Conservation (phyloP, 371 early-diverging fungal genomes). For the Dinochytrium kinnereticum region DNA sequence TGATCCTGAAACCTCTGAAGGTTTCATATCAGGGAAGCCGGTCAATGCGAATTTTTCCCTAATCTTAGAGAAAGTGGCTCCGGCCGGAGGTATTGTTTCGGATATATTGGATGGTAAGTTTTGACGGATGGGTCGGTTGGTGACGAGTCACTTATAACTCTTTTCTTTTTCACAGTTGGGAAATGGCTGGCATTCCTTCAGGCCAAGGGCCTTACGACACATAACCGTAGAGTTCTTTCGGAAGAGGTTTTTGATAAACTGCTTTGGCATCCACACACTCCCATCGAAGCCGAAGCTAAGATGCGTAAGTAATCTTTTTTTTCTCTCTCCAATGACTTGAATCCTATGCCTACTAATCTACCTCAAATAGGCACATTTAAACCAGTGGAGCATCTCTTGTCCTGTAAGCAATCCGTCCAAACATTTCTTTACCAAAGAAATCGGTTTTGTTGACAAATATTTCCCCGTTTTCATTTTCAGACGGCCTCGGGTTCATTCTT, state of each 20-base stretch:
- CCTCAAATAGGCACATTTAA: not conserved
- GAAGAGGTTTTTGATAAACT: not conserved
- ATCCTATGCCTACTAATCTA: not conserved
- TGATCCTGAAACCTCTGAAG: not conserved
- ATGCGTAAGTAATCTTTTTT: not conserved
- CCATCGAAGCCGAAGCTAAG: not conserved
- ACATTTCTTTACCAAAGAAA: not conserved
- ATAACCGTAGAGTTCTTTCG: not conserved
- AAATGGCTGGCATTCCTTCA: constrained; percentile 14
- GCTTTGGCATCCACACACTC: not conserved
- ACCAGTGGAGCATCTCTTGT: not conserved
- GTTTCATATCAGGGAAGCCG: not conserved
- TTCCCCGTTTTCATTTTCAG: not conserved
- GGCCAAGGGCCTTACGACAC: not conserved
- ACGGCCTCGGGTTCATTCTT: constrained; percentile 4
- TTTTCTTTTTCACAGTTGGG: not conserved
- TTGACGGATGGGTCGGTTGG: too few relatives aligned
- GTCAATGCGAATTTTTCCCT: too few relatives aligned
- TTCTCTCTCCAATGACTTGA: not conserved
- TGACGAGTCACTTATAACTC: not conserved
- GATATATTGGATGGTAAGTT: not conserved
- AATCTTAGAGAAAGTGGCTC: not conserved
- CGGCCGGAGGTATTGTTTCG: not conserved
- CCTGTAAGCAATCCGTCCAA: not conserved
- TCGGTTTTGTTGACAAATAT: too few relatives aligned